A percentile compares a stretch with the other conserved stretches of the same genome.
phyloP scores from a whole-genome alignment of 2,329 filamentous ascomycete species.

The Biscogniauxia mediterranea region DNA sequence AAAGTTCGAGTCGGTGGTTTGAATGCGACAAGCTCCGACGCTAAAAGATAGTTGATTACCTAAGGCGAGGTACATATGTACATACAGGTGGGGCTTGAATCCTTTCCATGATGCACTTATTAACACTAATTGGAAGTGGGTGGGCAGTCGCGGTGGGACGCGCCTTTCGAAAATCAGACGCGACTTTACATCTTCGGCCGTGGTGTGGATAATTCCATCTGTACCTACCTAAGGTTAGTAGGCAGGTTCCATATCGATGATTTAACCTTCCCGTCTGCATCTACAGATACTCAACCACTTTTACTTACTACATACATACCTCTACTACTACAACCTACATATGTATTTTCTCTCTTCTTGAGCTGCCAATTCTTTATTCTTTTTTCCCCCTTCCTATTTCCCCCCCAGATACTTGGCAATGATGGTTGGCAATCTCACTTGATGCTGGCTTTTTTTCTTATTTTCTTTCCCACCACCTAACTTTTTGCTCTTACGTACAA shows the following conservation, averaged over 20 bases:
- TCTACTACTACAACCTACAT: too few species aligned
- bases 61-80: neutral
- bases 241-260: too few species aligned
- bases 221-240: too few species aligned
- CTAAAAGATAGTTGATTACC: conserved; percentile 1
- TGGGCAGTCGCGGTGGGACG: conserved; percentile 16
- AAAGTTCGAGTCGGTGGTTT: neutral
- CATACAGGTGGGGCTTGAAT: conserved; percentile 1
- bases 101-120: conserved; percentile 6
- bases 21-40: neutral
- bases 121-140: neutral
- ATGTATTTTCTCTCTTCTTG: too few species aligned
- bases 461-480: conserved; percentile 10
- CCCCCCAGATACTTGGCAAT: neutral
- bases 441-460: neutral
- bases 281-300: too few species aligned
- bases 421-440: neutral
- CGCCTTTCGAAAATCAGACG: conserved; percentile 12
- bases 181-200: conserved; percentile 4
- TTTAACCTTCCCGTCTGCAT: too few species aligned
- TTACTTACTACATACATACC: too few species aligned
- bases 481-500: conserved; percentile 1
- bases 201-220: too few species aligned
- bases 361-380: too few species aligned
- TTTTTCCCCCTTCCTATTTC: too few species aligned